Evolutionary conservation across 805 yeast genomes (phyloP).

Genomic region (Lipomyces yamanashiensis): DNA sequence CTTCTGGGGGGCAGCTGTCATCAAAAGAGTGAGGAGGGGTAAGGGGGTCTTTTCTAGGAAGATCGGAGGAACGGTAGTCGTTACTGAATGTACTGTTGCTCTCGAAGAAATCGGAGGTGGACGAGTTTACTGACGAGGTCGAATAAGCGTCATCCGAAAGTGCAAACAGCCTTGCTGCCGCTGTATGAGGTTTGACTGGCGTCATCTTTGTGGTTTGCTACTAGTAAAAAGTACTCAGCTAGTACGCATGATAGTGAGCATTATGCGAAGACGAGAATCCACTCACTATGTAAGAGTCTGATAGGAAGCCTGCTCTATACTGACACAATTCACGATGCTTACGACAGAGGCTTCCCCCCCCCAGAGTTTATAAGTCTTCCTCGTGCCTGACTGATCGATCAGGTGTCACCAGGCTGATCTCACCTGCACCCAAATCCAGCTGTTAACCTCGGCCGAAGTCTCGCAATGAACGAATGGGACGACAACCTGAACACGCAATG

Average conservation of each 20-base stretch:
- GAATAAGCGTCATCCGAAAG: background rate
- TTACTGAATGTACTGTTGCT: constrained; percentile 10
- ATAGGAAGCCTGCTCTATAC: too few species aligned
- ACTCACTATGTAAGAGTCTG: too few species aligned
- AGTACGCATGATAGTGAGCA: background rate
- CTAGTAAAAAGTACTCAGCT: background rate
- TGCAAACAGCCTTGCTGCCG: background rate
- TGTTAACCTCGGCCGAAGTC: too few species aligned
- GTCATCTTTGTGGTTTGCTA: background rate
- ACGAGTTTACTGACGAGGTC: constrained; percentile 12
- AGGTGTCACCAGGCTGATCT: too few species aligned
- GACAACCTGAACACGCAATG: too few species aligned
- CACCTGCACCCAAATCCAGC: too few species aligned
- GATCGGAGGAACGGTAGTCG: background rate
- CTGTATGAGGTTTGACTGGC: background rate
- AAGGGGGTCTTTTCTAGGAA: background rate
- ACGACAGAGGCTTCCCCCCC: too few species aligned
- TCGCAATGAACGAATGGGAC: too few species aligned
- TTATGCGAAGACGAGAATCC: background rate
- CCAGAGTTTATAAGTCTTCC: too few species aligned
- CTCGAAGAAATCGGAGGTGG: constrained; percentile 14
- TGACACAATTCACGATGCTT: too few species aligned
- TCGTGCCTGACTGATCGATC: too few species aligned
- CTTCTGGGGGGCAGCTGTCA: background rate
- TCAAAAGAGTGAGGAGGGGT: background rate